phyloP scores from a whole-genome alignment of 2,329 filamentous ascomycete genomes.

The Ceratocystis cubensis region DNA sequence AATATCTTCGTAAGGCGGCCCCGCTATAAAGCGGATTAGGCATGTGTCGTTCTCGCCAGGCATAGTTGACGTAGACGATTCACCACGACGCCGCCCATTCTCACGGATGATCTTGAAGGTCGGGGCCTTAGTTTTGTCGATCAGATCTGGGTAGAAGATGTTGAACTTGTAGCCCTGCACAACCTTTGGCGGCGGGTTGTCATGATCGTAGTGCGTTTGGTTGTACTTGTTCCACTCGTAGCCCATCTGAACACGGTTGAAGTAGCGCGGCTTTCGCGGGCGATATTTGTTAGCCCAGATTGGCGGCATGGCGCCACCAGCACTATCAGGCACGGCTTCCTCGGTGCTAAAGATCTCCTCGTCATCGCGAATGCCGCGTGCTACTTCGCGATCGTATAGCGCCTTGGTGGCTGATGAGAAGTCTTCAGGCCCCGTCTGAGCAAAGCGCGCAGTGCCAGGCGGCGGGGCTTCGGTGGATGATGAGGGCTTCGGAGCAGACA shows the following conservation, averaged over 20 bases:
- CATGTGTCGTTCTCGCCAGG: constrained; percentile 96
- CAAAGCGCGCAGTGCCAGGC: constrained; percentile 55
- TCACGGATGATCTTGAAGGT: constrained; percentile 95
- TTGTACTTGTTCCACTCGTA: constrained; percentile 99
- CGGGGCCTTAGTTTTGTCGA: constrained; percentile 86
- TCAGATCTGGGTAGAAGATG: constrained; percentile 94
- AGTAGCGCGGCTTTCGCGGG: constrained; percentile 87
- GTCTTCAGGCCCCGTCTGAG: constrained; percentile 57
- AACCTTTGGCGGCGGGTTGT: constrained; percentile 93
- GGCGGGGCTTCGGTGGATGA: constrained; percentile 27
- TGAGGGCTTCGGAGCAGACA: neutral
- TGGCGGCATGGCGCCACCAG: constrained; percentile 44
- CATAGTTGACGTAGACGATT: constrained; percentile 84
- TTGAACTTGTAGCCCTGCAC: constrained; percentile 99
- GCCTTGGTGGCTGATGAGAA: constrained; percentile 79
- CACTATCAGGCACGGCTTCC: constrained; percentile 54
- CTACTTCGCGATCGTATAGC: constrained; percentile 83
- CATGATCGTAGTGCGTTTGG: constrained; percentile 97
- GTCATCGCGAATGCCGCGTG: constrained; percentile 79
- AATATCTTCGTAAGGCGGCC: constrained; percentile 91
- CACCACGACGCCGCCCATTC: constrained; percentile 73
- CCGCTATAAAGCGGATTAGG: constrained; percentile 87
- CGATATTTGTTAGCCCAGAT: constrained; percentile 70
- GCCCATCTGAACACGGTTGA: constrained; percentile 96
- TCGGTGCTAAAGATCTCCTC: constrained; percentile 93